Evolutionary conservation across 495 filamentous ascomycete genomes (phyloP), one percentile per base, ranked within the genome.

Genomic region (Xylaria acuta): DNA sequence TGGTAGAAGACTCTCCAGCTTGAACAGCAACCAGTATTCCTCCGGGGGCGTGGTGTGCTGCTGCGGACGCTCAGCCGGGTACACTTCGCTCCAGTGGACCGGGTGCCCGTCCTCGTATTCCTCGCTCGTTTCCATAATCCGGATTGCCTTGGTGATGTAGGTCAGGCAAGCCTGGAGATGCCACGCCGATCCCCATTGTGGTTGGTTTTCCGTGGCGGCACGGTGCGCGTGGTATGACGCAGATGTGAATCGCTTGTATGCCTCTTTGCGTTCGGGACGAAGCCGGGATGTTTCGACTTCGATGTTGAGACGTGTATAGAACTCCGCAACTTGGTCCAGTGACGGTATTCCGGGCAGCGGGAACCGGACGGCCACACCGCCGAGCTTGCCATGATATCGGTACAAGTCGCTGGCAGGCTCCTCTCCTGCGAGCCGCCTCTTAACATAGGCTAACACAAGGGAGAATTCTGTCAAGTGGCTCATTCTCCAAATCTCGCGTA

Each of bases 1-100:
- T 5, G 72, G 74, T n/a, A 72, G 70, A 16, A 78, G 67, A 58
- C 74, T 76, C 49, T 76, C 70, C 7, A 78, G 41, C 56, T 78
- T 78, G 56, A 78, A 76, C 41, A 73, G 36, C 34, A 72, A 63
- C 76, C 76, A 78, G 25, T 71, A 73, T 22, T 76, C 72, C 1
- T 25, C 65, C 16, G 76, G 74, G 2, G 70, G 47, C 30, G 51
- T 58, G 8, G 66, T 30, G 22, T 40, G 47, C 43, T 40, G 47
- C 43, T 30, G 36, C 1, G 36, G 18, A 40, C 41, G 40, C n/a
- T 75, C 36, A 0, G 36, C 34, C 25, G 60, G 72, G 25, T 73
- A 78, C 11, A 78, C 74, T 47, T 78, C 76, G 2, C 64, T 73
- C 76, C 76, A 78, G 27, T 78, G 76, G 4, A 78, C 67, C 0